A percentile compares a stretch with the other conserved stretches of the same genome.
These are phyloP conservation scores for Aureobasidium subglaciale DNA, from an alignment of 2,329 filamentous ascomycete species.

Conservation along the genomic window DNA sequence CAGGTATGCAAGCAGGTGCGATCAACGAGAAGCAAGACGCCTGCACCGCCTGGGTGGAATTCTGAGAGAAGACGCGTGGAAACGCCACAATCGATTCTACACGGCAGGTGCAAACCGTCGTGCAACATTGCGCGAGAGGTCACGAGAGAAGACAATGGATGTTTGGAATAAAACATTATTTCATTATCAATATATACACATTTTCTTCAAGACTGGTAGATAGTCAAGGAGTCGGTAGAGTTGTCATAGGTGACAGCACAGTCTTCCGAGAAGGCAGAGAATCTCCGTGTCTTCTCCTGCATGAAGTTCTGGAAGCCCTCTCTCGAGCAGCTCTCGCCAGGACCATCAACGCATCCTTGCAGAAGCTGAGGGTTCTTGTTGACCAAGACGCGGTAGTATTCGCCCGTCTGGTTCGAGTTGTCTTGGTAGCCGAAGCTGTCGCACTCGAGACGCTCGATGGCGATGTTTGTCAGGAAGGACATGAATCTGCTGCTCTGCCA, in stretches of 20 bases:
- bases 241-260: constrained; percentile 39
- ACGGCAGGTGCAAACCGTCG: too few relatives aligned
- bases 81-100: not conserved
- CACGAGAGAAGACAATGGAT: not conserved
- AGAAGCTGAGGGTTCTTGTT: constrained; percentile 46
- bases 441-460: constrained; percentile 59
- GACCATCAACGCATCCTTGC: constrained; percentile 43
- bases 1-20: not conserved
- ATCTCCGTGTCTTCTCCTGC: constrained; percentile 34
- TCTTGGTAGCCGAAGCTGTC: constrained; percentile 49
- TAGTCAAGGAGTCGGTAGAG: constrained; percentile 34
- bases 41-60: too few relatives aligned
- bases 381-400: constrained; percentile 47
- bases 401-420: constrained; percentile 32
- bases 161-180: constrained; percentile 3
- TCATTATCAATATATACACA: not conserved
- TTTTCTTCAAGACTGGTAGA: constrained; percentile 20
- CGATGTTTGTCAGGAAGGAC: constrained; percentile 60
- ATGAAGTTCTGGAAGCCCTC: constrained; percentile 39
- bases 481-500: constrained; percentile 59
- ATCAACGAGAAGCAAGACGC: not conserved
- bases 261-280: constrained; percentile 37
- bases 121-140: too few relatives aligned
- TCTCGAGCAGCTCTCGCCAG: constrained; percentile 44
- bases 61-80: not conserved